Evolutionary conservation across 805 yeast genomes (phyloP).

Genomic region (Saccharomyces paradoxus): DNA sequence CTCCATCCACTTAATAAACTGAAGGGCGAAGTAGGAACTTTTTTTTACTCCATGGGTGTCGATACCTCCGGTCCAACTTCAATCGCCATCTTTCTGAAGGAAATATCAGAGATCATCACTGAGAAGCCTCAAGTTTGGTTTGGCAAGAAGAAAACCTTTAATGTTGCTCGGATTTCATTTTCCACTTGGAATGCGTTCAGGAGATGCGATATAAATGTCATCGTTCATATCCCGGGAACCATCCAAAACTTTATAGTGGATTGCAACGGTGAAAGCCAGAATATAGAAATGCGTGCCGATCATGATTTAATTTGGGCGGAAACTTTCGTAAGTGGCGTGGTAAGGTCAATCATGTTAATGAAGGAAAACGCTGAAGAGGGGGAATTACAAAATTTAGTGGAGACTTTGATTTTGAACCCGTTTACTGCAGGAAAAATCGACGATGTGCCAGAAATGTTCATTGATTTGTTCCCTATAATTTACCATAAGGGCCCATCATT

Average conservation of each 20-base stretch:
- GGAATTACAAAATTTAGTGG: constrained; percentile 65
- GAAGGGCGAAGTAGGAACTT: constrained; percentile 56
- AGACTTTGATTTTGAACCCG: constrained; percentile 78
- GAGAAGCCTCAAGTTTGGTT: constrained; percentile 70
- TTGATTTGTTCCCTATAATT: constrained; percentile 26
- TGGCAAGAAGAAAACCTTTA: constrained; percentile 62
- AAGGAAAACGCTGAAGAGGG: constrained; percentile 50
- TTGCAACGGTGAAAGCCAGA: constrained; percentile 25
- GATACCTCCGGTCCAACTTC: constrained; percentile 72
- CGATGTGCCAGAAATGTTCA: constrained; percentile 25
- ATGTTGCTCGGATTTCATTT: constrained; percentile 62
- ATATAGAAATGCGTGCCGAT: constrained; percentile 41
- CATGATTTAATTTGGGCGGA: constrained; percentile 47
- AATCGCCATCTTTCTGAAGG: constrained; percentile 66
- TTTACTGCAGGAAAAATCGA: constrained; percentile 35
- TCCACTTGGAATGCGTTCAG: constrained; percentile 57
- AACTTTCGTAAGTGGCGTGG: constrained; percentile 50
- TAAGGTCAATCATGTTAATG: constrained; percentile 50
- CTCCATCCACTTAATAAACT: constrained; percentile 31
- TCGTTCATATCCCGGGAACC: constrained; percentile 69
- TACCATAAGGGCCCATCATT: constrained; percentile 26
- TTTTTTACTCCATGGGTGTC: constrained; percentile 63
- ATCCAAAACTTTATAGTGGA: constrained; percentile 41
- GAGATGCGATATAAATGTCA: constrained; percentile 60
- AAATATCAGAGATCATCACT: constrained; percentile 53